Evolutionary conservation across 2,329 filamentous ascomycete genomes (phyloP), one percentile per base, ranked within the genome.

Genomic region (Dissoconium aciculare): DNA sequence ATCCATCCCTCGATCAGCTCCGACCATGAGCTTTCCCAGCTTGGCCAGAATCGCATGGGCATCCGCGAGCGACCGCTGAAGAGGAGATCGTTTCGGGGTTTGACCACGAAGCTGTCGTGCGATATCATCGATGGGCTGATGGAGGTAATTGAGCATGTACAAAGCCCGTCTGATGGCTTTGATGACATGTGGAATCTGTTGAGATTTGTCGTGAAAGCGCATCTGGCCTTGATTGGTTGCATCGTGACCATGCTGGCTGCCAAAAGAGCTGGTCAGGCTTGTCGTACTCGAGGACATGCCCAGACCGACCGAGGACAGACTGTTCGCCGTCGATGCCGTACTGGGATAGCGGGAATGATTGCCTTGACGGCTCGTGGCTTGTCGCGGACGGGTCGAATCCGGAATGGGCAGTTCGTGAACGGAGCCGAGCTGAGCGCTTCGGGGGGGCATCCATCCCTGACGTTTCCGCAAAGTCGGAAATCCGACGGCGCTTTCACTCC

Each of bases 361-460:
- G 3, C 50, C 43, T 27, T 43, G 51, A n/a, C 51, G 36, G 4
- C 47, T 44, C 16, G 68, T 70, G 9, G 66, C 67, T 47, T 72
- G 64, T 43, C 68, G 73, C 9, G 41, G 41, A 11, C 41, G 38
- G 15, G 36, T 33, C 6, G 47, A 45, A 12, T 37, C 35, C 26
- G 38, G 37, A 9, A 34, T 29, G 2, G 34, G 34, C 25, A 40
- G 39, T 11, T 52, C 50, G n/a, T 32, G 41, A 10, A 48, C 35
- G 5, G 40, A 37, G 25, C 40, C 43, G 67, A 69, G 8, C 61
- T 63, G 37, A 5, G 35, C 37, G 11, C 41, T 43, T 45, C 71
- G 70, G 44, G 64, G 63, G 27, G 63, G 66, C 17, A 74, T 62
- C 29, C 73, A 64, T 14, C 69, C 71, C 11, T 71, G 62, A 43